A percentile compares a stretch with the other conserved stretches of the same genome.
Evolutionary conservation across 345 rosid genomes (phyloP).

Genomic region (Citrus cavaleriei): DNA sequence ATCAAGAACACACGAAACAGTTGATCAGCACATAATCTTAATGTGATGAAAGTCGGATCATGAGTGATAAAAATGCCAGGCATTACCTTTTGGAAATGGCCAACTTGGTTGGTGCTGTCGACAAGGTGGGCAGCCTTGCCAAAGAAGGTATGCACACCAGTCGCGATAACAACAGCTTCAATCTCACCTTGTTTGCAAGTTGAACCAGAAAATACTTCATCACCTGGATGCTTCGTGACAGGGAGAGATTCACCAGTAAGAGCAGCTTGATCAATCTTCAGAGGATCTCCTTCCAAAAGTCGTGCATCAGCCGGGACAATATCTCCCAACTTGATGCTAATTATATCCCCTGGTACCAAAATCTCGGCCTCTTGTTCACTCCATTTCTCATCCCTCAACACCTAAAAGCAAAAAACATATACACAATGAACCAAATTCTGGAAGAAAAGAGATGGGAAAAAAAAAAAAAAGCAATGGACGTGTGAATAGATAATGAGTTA

Average conservation of each 20-base stretch:
- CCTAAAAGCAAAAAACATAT: slow-evolving; percentile 31
- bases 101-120: slow-evolving; percentile 88
- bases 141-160: slow-evolving; percentile 92
- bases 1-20: neutral
- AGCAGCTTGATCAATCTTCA: slow-evolving; percentile 89
- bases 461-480: neutral
- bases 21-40: neutral
- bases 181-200: slow-evolving; percentile 97
- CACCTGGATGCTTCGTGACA: slow-evolving; percentile 64
- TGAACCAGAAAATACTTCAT: slow-evolving; percentile 80
- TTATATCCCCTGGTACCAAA: slow-evolving; percentile 85
- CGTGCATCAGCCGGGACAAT: slow-evolving; percentile 94
- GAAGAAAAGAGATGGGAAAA: neutral
- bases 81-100: slow-evolving; percentile 86
- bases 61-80: neutral
- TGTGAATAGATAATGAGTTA: neutral
- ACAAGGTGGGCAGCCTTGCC: slow-evolving; percentile 98
- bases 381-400: slow-evolving; percentile 83
- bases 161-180: slow-evolving; percentile 88
- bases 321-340: slow-evolving; percentile 89
- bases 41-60: neutral
- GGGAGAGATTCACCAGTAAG: slow-evolving; percentile 94
- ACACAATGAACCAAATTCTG: neutral
- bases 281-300: slow-evolving; percentile 85
- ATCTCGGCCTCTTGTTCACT: slow-evolving; percentile 75